phyloP scores from a whole-genome alignment of 306 rosid species.

The Parietaria judaica region DNA sequence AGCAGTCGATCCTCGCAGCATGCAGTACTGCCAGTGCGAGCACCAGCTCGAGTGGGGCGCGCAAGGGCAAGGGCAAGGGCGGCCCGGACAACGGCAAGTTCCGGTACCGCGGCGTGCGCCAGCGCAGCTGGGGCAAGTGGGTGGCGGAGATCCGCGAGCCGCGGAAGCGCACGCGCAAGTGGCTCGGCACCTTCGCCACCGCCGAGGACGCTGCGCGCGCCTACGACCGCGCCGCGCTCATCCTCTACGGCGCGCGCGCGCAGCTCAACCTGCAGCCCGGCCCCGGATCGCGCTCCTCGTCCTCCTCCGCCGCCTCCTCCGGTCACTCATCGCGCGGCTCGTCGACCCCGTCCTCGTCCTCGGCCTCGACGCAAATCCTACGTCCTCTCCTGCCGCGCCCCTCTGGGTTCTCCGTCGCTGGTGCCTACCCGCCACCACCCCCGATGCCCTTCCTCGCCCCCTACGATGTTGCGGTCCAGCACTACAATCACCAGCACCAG shows the following conservation, averaged over 20 bases:
- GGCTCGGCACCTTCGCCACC: conserved; percentile 93
- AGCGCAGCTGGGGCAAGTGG: conserved; percentile 98
- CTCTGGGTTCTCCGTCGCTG: conserved; percentile 14
- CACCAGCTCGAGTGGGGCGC: not conserved
- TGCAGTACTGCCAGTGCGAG: not conserved
- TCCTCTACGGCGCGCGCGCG: conserved; percentile 78
- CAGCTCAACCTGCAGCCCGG: conserved; percentile 66
- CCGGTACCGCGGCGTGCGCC: conserved; percentile 83
- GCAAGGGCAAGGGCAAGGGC: conserved; percentile 67
- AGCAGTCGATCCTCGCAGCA: too few relatives aligned
- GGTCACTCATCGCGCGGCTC: conserved; percentile 62
- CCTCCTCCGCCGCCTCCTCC: conserved; percentile 33
- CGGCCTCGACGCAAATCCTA: conserved; percentile 13
- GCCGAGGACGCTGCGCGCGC: conserved; percentile 95
- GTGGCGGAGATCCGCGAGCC: conserved; percentile 99
- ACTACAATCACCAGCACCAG: too few relatives aligned
- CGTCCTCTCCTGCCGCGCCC: conserved; percentile 6
- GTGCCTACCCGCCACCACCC: conserved; percentile 6
- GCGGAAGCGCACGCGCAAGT: conserved; percentile 71
- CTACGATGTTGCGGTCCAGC: too few relatives aligned
- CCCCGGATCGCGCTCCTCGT: conserved; percentile 20
- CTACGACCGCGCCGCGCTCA: conserved; percentile 87
- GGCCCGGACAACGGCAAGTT: conserved; percentile 95
- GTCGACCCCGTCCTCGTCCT: conserved; percentile 14
- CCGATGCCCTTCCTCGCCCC: not conserved